A percentile compares a stretch with the other conserved stretches of the same genome.
Conservation (phyloP, 1,284 basidiomycete genomes). For the Rhodotorula sp. region DNA sequence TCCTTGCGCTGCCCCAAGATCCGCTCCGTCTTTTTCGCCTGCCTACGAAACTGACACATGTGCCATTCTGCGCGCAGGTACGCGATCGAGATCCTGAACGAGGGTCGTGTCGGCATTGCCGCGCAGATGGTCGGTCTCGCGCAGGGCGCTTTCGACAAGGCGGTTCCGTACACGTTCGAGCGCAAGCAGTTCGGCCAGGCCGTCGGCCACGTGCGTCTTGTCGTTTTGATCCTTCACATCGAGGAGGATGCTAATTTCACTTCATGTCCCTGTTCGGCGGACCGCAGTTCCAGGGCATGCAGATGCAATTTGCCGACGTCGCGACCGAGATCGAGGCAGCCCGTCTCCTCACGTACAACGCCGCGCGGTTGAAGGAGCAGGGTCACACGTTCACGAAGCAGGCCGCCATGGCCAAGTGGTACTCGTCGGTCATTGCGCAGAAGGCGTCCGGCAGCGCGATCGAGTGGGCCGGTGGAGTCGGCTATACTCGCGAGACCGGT, state of each 20-base stretch:
- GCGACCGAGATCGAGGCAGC: conserved; percentile 71
- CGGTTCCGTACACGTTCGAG: conserved; percentile 88
- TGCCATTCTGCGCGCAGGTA: conserved; percentile 30
- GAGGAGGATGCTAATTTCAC: neutral
- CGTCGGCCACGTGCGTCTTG: conserved; percentile 59
- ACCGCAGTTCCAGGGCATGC: conserved; percentile 84
- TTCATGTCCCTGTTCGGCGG: no score
- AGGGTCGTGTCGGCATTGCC: conserved; percentile 93
- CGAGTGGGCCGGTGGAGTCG: conserved; percentile 94
- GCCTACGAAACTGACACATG: no score
- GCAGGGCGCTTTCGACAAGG: conserved; percentile 91
- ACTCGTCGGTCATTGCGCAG: conserved; percentile 83
- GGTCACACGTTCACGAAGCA: conserved; percentile 83
- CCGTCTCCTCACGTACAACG: conserved; percentile 93
- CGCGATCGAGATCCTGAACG: conserved; percentile 97
- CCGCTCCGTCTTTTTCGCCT: neutral
- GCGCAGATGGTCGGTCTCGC: conserved; percentile 81
- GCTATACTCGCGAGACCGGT: conserved; percentile 64
- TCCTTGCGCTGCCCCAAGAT: no score
- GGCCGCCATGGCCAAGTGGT: conserved; percentile 66
- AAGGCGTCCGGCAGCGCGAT: conserved; percentile 83
- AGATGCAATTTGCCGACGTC: conserved; percentile 82
- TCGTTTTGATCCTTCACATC: neutral
- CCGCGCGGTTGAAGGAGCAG: conserved; percentile 83
- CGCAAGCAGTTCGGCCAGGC: conserved; percentile 91